These are phyloP conservation scores for Venturia effusa DNA, from an alignment of 2,329 filamentous ascomycete species.

Conservation along the genomic window DNA sequence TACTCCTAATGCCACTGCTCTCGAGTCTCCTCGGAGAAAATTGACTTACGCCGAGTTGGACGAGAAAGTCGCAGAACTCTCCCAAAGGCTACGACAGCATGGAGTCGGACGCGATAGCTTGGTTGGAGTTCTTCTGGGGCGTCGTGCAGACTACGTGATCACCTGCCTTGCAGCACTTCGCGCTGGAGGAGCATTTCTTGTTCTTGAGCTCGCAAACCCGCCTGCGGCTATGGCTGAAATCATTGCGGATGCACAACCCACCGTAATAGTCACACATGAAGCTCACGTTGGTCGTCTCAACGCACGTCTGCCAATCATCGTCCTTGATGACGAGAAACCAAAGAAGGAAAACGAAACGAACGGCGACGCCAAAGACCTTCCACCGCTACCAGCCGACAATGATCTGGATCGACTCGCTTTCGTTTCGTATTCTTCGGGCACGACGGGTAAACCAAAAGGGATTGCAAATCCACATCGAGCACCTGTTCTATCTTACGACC, in stretches of 20 bases:
- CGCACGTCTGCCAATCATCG: constrained; percentile 50
- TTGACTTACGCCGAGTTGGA: constrained; percentile 68
- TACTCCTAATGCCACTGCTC: constrained; percentile 58
- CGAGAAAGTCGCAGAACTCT: constrained; percentile 52
- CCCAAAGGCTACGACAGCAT: constrained; percentile 51
- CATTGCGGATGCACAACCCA: constrained; percentile 62
- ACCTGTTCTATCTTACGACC: constrained; percentile 60
- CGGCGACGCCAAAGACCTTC: constrained; percentile 30
- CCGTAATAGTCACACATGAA: constrained; percentile 57
- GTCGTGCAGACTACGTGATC: constrained; percentile 70
- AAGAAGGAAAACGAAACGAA: constrained; percentile 14
- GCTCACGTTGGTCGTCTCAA: constrained; percentile 57
- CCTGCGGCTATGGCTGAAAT: constrained; percentile 64
- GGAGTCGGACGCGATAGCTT: constrained; percentile 63
- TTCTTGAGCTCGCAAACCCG: constrained; percentile 70
- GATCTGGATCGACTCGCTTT: constrained; percentile 67
- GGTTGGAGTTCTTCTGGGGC: constrained; percentile 64
- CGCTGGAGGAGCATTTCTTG: constrained; percentile 69
- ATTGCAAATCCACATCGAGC: constrained; percentile 72
- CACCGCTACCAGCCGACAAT: constrained; percentile 48
- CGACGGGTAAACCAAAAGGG: constrained; percentile 69
- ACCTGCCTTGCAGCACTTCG: constrained; percentile 67
- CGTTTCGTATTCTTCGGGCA: constrained; percentile 71
- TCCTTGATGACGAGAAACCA: constrained; percentile 43
- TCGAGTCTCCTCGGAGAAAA: constrained; percentile 57